Evolutionary conservation across 192 early-diverging fungal genomes (phyloP).

Genomic region (Coemansia sp.): DNA sequence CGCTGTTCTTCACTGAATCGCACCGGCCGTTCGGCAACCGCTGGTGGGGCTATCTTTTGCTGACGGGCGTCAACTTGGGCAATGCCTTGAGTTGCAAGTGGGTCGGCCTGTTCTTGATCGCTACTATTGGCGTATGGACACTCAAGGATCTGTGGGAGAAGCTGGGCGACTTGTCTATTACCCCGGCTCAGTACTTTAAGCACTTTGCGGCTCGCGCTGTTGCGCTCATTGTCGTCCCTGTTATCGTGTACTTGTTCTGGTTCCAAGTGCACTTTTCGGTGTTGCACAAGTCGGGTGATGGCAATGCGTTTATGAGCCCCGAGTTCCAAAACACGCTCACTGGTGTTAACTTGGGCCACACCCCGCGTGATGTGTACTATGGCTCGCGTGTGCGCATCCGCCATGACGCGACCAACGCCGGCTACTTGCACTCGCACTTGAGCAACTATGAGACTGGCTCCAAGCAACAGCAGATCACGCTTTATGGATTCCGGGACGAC

Average conservation of each 20-base stretch:
- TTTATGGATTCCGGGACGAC: conserved; percentile 76
- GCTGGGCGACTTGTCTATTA: conserved; percentile 68
- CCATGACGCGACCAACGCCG: conserved; percentile 43
- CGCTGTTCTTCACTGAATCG: conserved; percentile 80
- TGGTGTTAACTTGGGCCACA: conserved; percentile 55
- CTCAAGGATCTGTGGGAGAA: conserved; percentile 87
- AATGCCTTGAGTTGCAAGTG: conserved; percentile 81
- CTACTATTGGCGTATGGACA: conserved; percentile 80
- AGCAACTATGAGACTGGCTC: conserved; percentile 66
- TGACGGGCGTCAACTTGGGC: conserved; percentile 82
- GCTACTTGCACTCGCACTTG: conserved; percentile 63
- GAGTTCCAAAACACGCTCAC: conserved; percentile 82
- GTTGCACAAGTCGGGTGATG: conserved; percentile 73
- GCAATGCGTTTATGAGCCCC: conserved; percentile 87
- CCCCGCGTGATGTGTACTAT: conserved; percentile 55
- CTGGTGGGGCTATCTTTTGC: conserved; percentile 90
- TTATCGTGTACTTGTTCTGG: conserved; percentile 76
- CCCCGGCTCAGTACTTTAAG: conserved; percentile 50
- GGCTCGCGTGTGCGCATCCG: conserved; percentile 55
- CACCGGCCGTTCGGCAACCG: conserved; percentile 66
- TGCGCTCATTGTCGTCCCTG: conserved; percentile 80
- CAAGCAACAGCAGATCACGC: conserved; percentile 80
- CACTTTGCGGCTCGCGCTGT: conserved; percentile 87
- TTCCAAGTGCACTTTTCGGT: conserved; percentile 92
- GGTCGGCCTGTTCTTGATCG: conserved; percentile 93